These are phyloP conservation scores for Paecilomyces fulvus DNA, from an alignment of 2,329 filamentous ascomycete genomes.

Conservation along the genomic window DNA sequence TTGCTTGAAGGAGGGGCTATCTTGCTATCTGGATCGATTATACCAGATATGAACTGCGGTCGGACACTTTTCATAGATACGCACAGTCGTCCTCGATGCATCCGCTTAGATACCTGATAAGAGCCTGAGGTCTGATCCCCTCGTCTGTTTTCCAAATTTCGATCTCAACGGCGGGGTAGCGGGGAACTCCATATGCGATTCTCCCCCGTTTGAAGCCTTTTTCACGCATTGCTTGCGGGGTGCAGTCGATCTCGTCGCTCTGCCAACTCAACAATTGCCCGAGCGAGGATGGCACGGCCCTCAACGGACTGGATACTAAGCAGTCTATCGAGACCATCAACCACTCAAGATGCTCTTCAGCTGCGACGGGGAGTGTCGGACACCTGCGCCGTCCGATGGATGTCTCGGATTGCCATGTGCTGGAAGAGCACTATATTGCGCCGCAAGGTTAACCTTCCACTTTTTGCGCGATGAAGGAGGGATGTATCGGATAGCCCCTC, in stretches of 20 bases:
- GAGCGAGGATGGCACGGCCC: background rate
- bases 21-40: background rate
- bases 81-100: background rate
- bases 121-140: background rate
- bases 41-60: background rate
- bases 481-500: background rate
- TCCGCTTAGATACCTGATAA: background rate
- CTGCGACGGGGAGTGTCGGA: background rate
- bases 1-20: background rate
- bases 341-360: background rate
- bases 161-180: background rate
- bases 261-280: background rate
- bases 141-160: background rate
- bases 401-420: background rate
- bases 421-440: background rate
- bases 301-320: background rate
- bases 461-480: background rate
- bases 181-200: background rate
- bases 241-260: background rate
- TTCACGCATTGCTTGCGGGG: background rate
- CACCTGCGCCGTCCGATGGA: background rate
- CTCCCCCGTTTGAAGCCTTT: background rate
- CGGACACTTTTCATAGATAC: background rate
- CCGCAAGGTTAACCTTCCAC: background rate
- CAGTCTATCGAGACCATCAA: background rate